These are phyloP conservation scores for Escallonia herrerae DNA, from an alignment of 129 eudicot species.

Conservation along the genomic window DNA sequence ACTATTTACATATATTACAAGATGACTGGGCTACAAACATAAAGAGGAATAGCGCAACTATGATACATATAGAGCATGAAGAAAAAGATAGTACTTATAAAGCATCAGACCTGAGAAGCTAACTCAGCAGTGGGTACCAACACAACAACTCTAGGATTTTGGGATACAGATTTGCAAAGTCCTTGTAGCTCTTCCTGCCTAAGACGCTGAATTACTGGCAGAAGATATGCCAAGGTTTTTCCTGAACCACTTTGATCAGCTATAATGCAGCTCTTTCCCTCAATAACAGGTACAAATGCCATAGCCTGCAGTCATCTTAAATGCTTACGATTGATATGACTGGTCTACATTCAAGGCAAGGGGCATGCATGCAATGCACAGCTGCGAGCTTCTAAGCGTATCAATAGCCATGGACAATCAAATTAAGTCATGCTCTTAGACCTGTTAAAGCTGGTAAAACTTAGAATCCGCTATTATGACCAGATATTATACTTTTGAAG, in stretches of 20 bases:
- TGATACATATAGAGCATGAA: background rate
- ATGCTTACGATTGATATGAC: background rate
- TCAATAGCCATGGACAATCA: background rate
- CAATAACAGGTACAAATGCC: slow-evolving; percentile 67
- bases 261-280: slow-evolving; percentile 79
- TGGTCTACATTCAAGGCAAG: background rate
- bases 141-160: slow-evolving; percentile 76
- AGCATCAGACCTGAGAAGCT: slow-evolving; percentile 85
- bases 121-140: slow-evolving; percentile 96
- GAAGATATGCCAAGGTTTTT: slow-evolving; percentile 93
- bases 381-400: background rate
- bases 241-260: slow-evolving; percentile 99
- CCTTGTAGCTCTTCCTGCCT: slow-evolving; percentile 94
- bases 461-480: background rate
- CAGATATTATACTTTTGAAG: too few species aligned
- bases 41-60: background rate
- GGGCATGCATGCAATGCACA: background rate
- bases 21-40: background rate
- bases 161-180: slow-evolving; percentile 55
- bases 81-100: background rate
- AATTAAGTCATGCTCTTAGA: too few species aligned
- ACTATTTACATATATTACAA: background rate
- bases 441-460: background rate
- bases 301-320: slow-evolving; percentile 54
- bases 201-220: slow-evolving; percentile 76